Evolutionary conservation across 306 rosid genomes (phyloP).

Genomic region (Pyrus bretschneideri): DNA sequence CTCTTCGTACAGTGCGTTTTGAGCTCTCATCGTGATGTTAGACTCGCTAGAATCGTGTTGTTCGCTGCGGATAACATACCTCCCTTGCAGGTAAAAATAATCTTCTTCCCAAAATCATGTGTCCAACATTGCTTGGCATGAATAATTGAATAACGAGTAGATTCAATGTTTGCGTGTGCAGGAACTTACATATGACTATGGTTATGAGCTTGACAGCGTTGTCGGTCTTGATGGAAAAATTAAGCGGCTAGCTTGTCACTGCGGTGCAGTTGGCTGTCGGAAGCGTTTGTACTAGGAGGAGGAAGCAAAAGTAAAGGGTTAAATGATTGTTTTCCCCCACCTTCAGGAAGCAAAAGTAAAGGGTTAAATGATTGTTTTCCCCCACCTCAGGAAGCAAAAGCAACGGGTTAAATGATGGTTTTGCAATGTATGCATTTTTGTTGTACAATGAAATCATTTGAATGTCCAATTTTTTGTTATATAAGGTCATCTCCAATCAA

Average conservation of each 20-base stretch:
- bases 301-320: background rate
- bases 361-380: too few species aligned
- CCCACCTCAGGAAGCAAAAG: too few species aligned
- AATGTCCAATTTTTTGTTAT: background rate
- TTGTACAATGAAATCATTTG: background rate
- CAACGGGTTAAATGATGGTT: background rate
- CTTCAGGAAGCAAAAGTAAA: background rate
- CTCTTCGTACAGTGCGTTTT: conserved; percentile 31
- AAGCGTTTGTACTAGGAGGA: conserved; percentile 24
- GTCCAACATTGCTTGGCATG: background rate
- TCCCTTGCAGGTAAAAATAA: conserved; percentile 13
- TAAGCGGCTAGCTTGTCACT: conserved; percentile 18
- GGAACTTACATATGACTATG: conserved; percentile 39
- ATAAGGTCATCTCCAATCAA: accelerated
- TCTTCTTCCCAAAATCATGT: background rate
- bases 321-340: background rate
- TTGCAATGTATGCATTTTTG: background rate
- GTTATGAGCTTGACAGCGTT: conserved; percentile 27
- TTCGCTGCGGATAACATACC: conserved; percentile 29
- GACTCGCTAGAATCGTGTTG: conserved; percentile 22
- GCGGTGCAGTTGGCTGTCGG: conserved; percentile 28
- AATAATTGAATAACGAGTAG: too few species aligned
- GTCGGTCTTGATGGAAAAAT: conserved; percentile 24
- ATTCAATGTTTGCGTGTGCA: conserved; percentile 7
- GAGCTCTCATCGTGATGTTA: conserved; percentile 22